Conservation (phyloP, 768 basidiomycete species). For the Suillus cothurnatus region DNA sequence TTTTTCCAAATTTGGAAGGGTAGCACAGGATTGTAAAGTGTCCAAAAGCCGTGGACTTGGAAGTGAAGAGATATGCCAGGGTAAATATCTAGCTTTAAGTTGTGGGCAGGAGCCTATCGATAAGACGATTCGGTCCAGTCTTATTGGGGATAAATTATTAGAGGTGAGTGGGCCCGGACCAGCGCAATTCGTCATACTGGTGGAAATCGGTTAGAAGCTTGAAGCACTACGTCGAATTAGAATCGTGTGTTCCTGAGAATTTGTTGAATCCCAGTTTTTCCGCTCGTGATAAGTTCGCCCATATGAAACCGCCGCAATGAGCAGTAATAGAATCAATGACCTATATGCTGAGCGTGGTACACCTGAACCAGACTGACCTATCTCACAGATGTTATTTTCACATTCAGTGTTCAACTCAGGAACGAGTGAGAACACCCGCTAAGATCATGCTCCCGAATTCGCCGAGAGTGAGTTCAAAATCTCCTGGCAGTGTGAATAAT, state of each 20-base stretch:
- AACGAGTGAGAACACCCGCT: neutral
- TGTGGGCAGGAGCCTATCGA: neutral
- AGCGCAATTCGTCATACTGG: neutral
- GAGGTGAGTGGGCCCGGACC: neutral
- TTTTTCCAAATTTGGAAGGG: neutral
- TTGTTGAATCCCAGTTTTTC: neutral
- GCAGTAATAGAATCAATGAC: neutral
- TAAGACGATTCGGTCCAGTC: neutral
- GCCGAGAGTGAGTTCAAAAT: neutral
- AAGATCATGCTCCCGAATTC: neutral
- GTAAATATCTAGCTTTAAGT: neutral
- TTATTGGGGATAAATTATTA: neutral
- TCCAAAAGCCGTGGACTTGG: neutral
- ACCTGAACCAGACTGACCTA: neutral
- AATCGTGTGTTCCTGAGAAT: neutral
- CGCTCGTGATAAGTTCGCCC: neutral
- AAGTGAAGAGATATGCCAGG: neutral
- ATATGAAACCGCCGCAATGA: neutral
- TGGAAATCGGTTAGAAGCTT: too few relatives aligned
- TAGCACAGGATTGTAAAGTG: neutral
- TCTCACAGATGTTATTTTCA: neutral
- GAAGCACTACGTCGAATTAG: neutral
- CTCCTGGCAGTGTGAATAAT: neutral
- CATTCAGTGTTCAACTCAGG: neutral
- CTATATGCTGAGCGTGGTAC: neutral